Evolutionary conservation across 164 flowering plant genomes (phyloP), one percentile per base, ranked within the genome.

Genomic region (Berberis vulgaris): DNA sequence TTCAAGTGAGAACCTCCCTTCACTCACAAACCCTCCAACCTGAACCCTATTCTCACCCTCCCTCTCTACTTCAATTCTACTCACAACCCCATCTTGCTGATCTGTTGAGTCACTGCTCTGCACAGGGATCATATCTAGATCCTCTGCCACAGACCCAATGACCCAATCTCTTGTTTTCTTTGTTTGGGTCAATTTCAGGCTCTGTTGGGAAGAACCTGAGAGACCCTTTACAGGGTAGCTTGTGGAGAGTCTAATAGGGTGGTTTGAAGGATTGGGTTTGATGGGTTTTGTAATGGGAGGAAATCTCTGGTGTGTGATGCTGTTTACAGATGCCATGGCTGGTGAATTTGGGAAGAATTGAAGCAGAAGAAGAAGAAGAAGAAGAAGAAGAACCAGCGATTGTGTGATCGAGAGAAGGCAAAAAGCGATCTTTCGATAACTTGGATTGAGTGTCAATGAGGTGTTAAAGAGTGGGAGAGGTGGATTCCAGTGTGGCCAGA

Each of bases 81-180:
- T 73, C 41, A 71, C 74, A 26, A 72, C 73, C 1, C 87, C 89
- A 26, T 83, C 86, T 44, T 82, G 81, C 68, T 79, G 86, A 73
- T 85, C 86, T 6, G 74, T 66, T 11, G 52, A 54, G 62, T 88
- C 91, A 5, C 65, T 69, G 63, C 87, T 87, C 76, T 74, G 89
- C 3, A 87, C 83, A 3, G 97, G 91, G 60, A 86, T 80, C 60
- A 83, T 80, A 54, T 87, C 91, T 6, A 79, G 54, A 61, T 82
- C 91, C 7, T 85, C 86, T 11, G 71, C 63, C 41, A 75, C 64
- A 9, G 79, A 69, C 49, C 73, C 67, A 59, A 69, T 42, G 12
- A 7, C 41, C 75, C 77, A 67, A 53, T 53, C 13, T 50, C 61
- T 69, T 73, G 57, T 74, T 41, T 57, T 71, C 56, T 50, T 61